A percentile compares a stretch with the other conserved stretches of the same genome.
phyloP scores from a whole-genome alignment of 257 asterid species.

The Solanum infundibuliforme region DNA sequence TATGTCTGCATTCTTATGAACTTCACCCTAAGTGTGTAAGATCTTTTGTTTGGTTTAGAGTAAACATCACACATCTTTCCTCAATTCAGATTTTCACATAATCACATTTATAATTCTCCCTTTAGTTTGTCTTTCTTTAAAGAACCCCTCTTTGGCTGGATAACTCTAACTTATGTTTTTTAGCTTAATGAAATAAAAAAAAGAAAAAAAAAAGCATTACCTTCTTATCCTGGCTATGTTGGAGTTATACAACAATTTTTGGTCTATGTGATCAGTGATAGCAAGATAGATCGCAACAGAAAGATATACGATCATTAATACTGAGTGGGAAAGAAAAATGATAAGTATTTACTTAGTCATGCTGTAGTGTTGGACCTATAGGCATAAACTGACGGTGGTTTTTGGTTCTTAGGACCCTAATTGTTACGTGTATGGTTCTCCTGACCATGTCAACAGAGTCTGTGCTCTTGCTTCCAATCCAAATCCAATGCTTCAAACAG shows the following conservation, averaged over 20 bases:
- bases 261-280: not conserved
- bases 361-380: not conserved
- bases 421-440: slow-evolving; percentile 80
- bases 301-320: not conserved
- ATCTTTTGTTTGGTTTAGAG: not conserved
- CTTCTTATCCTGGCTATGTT: not conserved
- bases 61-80: not conserved
- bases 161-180: not conserved
- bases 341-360: not conserved
- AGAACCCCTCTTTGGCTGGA: not conserved
- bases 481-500: slow-evolving; percentile 52
- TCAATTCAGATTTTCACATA: not conserved
- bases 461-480: slow-evolving; percentile 46
- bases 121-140: not conserved
- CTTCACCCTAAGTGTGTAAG: not conserved
- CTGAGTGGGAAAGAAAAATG: not conserved
- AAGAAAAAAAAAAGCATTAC: not conserved
- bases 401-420: slow-evolving; percentile 14
- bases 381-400: not conserved
- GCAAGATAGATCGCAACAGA: not conserved
- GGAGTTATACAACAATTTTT: not conserved
- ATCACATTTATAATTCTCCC: not conserved
- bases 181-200: not conserved
- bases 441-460: slow-evolving; percentile 76
- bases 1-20: not conserved